Evolutionary conservation across 192 early-diverging fungal genomes (phyloP).

Genomic region (Gigaspora rosea): DNA sequence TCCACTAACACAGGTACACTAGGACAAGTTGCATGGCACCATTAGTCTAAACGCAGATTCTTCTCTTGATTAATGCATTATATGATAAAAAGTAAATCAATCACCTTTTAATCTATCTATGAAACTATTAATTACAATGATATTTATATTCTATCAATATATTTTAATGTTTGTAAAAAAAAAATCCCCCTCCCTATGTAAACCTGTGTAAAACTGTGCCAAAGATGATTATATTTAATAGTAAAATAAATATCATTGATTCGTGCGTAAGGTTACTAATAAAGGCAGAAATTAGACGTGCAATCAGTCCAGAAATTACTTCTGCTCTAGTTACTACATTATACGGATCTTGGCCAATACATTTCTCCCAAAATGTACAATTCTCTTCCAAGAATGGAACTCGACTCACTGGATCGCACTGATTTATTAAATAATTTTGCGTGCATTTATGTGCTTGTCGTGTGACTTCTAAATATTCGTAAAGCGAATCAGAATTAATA

Average conservation of each 20-base stretch:
- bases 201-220: neutral
- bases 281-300: slow-evolving; percentile 1
- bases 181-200: neutral
- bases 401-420: neutral
- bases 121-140: too few relatives aligned
- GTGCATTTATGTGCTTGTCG: neutral
- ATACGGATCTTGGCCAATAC: neutral
- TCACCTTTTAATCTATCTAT: too few relatives aligned
- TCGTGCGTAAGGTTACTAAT: neutral
- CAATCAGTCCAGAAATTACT: neutral
- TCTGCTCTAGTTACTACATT: neutral
- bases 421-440: neutral
- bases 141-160: too few relatives aligned
- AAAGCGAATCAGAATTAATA: neutral
- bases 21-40: too few relatives aligned
- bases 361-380: slow-evolving; percentile 5
- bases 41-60: too few relatives aligned
- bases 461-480: neutral
- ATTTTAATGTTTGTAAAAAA: too few relatives aligned
- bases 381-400: slow-evolving; percentile 3
- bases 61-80: too few relatives aligned
- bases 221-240: neutral
- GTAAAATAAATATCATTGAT: neutral
- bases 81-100: too few relatives aligned
- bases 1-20: too few relatives aligned